A percentile compares a stretch with the other conserved stretches of the same genome.
phyloP scores from a whole-genome alignment of 345 rosid species.

The Brassica nigra region DNA sequence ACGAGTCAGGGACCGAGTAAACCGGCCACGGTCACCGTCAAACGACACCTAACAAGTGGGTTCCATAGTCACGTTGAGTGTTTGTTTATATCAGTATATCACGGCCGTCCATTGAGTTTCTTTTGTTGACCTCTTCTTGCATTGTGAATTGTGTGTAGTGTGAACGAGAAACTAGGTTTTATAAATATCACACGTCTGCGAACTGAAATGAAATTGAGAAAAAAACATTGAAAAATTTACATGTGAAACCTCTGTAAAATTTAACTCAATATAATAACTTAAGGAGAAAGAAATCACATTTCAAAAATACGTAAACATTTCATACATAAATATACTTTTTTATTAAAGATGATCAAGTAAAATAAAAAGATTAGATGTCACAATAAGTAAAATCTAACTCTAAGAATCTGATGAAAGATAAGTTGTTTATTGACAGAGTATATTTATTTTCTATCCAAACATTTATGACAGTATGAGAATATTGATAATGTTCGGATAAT shows the following conservation, averaged over 20 bases:
- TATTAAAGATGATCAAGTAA: background rate
- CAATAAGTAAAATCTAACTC: background rate
- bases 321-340: background rate
- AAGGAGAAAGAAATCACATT: background rate
- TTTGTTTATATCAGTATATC: constrained; percentile 26
- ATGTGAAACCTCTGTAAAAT: background rate
- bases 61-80: constrained; percentile 5
- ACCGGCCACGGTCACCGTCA: constrained; percentile 28
- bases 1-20: constrained; percentile 18
- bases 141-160: background rate
- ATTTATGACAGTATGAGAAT: background rate
- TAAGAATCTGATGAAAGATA: background rate
- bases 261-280: background rate
- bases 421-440: background rate
- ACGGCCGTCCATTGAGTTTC: constrained; percentile 30
- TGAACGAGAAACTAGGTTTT: background rate
- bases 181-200: background rate
- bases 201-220: background rate
- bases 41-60: constrained; percentile 27
- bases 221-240: background rate
- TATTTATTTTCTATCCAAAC: background rate
- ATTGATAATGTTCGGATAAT: background rate
- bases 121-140: constrained; percentile 38
- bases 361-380: background rate
- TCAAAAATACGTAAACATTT: background rate